Base-by-base conservation (phyloP, 805 yeast species). In the Crinitomyces ghanaensis region DNA sequence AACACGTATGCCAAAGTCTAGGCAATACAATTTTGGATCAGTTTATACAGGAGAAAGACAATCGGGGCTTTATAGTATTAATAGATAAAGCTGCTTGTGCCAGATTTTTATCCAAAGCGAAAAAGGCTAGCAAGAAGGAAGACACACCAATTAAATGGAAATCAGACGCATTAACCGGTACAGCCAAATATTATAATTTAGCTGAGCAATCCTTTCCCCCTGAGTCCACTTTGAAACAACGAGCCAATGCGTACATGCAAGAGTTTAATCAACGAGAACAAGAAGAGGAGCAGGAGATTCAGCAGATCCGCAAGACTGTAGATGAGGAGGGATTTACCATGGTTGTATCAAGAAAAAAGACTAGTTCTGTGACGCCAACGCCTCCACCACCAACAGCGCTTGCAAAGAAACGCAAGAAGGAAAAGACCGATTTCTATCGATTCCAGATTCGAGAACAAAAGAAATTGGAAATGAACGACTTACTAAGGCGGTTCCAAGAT, bases 251-350 rank as follows among this genome's bases (percentile, higher is more conserved):
- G 24, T 69, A 77, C 15, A 66, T 88, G 65, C 58, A 57, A 19
- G 70, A 71, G 7, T 88, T 85, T 56, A 81, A 78, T 46, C 58
- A 65, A 35, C 70, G 75, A 18, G 97, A 88, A 53, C 66, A 66
- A 40, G 72, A 68, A 38, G 37, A 38, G 26, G 38, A 31, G 18
- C 41, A 40, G 16, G 51, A 52, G 24, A 50, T 44, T 13, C 40
- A 35, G 19, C 27, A 31, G 12, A 43, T 48, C 8, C 63, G 63
- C 18, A 66, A 70, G 28, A 48, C 71, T 20, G 91, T 85, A 3
- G 97, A 86, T 54, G 95, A 80, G 43, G 96, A 86, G 54, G 97
- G 96, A 2, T 86, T 86, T 59, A 84, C 94, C 1, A 60, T 81
- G 49, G 97, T 86, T 28, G 93, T 85, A 7, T 68, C 82, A 31